Evolutionary conservation across 306 rosid genomes (phyloP).

Genomic region (Albizia julibrissin): DNA sequence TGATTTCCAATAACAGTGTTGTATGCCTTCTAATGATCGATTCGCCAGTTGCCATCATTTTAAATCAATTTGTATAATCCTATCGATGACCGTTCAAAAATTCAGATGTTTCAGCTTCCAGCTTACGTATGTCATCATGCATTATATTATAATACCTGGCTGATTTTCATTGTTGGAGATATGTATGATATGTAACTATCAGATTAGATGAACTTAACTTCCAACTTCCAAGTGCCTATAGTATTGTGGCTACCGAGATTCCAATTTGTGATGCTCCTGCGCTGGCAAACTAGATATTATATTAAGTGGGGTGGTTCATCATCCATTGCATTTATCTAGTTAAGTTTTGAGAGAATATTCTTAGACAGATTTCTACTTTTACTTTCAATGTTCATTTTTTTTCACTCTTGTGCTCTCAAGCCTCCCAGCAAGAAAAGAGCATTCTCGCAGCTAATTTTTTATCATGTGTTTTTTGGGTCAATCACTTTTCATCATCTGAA

Average conservation of each 20-base stretch:
- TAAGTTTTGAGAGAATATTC: background rate
- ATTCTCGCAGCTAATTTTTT: conserved; percentile 17
- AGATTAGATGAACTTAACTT: background rate
- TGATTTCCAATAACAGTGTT: background rate
- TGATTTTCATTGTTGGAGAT: background rate
- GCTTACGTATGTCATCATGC: background rate
- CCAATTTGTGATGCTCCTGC: background rate
- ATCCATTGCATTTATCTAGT: background rate
- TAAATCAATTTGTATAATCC: background rate
- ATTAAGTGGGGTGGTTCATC: background rate
- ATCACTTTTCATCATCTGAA: background rate
- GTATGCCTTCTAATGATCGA: background rate
- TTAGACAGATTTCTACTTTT: background rate
- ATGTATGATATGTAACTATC: background rate
- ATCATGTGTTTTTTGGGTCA: background rate
- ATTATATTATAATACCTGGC: background rate
- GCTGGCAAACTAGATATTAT: conserved; percentile 10
- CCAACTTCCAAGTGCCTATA: background rate
- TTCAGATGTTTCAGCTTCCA: background rate
- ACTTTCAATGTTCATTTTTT: background rate
- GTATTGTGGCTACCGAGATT: background rate
- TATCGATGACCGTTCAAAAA: background rate
- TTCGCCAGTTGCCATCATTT: background rate
- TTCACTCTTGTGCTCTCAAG: background rate
- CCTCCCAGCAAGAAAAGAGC: background rate